These are phyloP conservation scores for Lophium mytilinum DNA, from an alignment of 495 filamentous ascomycete species.

Conservation along the genomic window DNA sequence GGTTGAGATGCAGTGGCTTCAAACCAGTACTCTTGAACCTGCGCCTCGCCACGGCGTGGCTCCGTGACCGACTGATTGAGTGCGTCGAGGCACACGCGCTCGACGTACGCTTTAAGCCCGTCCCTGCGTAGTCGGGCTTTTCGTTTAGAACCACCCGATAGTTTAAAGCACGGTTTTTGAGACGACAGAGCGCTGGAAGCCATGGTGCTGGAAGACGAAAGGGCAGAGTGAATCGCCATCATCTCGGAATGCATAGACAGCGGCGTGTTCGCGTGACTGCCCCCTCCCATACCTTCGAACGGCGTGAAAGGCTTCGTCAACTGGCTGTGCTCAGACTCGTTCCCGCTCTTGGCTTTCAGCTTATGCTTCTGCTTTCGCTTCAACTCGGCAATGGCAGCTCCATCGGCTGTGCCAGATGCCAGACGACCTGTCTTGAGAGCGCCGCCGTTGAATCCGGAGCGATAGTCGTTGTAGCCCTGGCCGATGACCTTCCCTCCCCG, in stretches of 20 bases:
- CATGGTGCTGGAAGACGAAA: conserved; percentile 38
- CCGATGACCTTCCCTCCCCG: conserved; percentile 47
- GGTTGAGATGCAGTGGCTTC: conserved; percentile 41
- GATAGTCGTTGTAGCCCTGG: conserved; percentile 42
- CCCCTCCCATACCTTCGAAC: conserved; percentile 29
- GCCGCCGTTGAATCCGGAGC: conserved; percentile 41
- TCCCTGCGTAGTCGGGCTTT: conserved; percentile 35
- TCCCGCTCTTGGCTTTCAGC: conserved; percentile 15
- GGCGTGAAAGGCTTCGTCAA: conserved; percentile 21
- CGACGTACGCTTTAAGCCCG: conserved; percentile 39
- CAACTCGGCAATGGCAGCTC: conserved; percentile 24
- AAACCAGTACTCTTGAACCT: conserved; percentile 43
- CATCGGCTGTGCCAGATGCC: conserved; percentile 25
- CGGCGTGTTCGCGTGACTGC: conserved; percentile 32
- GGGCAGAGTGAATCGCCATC: conserved; percentile 47
- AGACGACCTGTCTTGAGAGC: conserved; percentile 42
- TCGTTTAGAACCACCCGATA: conserved; percentile 42
- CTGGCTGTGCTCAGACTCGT: too few species aligned
- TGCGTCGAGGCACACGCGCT: conserved; percentile 34
- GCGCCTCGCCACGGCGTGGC: conserved; percentile 25
- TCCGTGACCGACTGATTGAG: conserved; percentile 17
- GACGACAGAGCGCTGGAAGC: conserved; percentile 35
- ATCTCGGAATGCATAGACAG: conserved; percentile 49
- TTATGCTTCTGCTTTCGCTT: conserved; percentile 35
- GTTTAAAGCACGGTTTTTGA: conserved; percentile 44